Evolutionary conservation across 345 rosid genomes (phyloP).

Genomic region (Toxicodendron radicans): DNA sequence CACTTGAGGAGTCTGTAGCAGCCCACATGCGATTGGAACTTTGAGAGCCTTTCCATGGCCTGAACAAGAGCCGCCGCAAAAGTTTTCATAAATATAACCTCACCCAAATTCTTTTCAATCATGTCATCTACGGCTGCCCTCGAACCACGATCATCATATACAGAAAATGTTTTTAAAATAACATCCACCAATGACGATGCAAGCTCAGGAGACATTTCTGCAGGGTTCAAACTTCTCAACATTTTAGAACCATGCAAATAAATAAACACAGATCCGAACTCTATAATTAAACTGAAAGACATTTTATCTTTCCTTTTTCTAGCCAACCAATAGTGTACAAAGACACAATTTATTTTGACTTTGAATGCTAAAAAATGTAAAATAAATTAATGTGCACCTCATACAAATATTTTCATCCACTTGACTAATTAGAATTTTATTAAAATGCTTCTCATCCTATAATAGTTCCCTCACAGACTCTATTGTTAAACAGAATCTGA

Average conservation of each 20-base stretch:
- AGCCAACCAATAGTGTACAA: not conserved
- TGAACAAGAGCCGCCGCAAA: constrained; percentile 88
- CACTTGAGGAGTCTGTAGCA: constrained; percentile 77
- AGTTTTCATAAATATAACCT: constrained; percentile 69
- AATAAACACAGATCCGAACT: not conserved
- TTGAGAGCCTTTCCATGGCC: constrained; percentile 75
- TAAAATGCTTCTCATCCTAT: not conserved
- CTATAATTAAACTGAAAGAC: not conserved
- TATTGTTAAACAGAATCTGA: not conserved
- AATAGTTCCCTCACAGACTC: not conserved
- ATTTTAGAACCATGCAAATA: not conserved
- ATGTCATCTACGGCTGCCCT: constrained; percentile 79
- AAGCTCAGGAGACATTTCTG: constrained; percentile 73
- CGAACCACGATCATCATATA: constrained; percentile 81
- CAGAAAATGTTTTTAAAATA: constrained; percentile 60
- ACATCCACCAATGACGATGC: constrained; percentile 61
- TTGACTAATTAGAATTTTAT: not conserved
- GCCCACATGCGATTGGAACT: constrained; percentile 54
- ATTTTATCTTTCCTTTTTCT: not conserved
- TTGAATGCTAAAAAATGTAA: not conserved
- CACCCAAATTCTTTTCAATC: constrained; percentile 54
- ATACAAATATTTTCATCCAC: not conserved
- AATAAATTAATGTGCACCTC: not conserved
- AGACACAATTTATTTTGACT: not conserved
- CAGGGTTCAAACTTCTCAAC: constrained; percentile 24